These are phyloP conservation scores for Apodospora peruviana DNA, from an alignment of 495 filamentous ascomycete species.

Conservation along the genomic window DNA sequence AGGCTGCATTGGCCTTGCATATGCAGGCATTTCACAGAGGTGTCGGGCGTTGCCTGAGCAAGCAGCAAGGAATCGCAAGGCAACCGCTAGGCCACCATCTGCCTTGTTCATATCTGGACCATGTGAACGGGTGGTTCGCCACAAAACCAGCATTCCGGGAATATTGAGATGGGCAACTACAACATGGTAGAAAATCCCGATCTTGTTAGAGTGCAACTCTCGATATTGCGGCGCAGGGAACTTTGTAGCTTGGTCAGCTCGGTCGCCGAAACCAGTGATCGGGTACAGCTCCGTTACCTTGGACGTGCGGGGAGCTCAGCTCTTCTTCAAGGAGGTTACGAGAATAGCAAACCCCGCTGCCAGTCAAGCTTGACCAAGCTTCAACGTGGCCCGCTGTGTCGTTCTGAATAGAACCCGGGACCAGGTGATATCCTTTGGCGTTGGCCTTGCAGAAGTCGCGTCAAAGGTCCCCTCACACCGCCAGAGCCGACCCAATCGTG, in stretches of 20 bases:
- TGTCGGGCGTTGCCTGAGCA: neutral
- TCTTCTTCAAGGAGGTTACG: neutral
- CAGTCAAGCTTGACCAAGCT: neutral
- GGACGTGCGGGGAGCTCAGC: too few species aligned
- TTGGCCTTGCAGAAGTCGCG: neutral
- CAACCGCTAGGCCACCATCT: neutral
- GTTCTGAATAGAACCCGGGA: neutral
- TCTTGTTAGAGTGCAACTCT: neutral
- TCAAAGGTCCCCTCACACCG: neutral
- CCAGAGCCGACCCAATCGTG: neutral
- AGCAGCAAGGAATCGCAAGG: neutral
- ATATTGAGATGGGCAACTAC: neutral
- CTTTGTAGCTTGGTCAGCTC: neutral
- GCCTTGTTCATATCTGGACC: neutral
- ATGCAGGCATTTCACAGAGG: too few species aligned
- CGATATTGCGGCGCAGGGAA: neutral
- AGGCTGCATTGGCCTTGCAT: too few species aligned
- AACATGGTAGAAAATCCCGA: neutral
- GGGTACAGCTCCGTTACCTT: too few species aligned
- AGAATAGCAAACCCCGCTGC: neutral
- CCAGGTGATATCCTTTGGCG: neutral
- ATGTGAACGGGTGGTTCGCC: neutral
- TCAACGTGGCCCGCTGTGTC: neutral
- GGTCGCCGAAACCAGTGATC: too few species aligned
- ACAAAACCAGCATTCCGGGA: neutral